Conservation (phyloP, 2,329 filamentous ascomycete genomes). For the Fusarium drepaniforme region DNA sequence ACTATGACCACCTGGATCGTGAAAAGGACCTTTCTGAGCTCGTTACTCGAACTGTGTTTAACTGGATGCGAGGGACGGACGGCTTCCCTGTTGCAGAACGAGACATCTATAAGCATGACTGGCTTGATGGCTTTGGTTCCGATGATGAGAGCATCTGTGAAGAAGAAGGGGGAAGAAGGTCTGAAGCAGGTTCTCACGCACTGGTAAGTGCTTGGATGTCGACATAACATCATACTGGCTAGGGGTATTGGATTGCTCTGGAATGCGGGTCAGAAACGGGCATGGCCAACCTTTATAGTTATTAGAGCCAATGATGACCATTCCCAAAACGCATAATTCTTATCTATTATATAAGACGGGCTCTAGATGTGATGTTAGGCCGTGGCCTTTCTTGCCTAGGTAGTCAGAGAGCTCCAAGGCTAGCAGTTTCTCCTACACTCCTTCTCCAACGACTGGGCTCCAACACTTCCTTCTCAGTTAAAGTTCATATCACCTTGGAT, state of each 20-base stretch:
- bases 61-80: slow-evolving; percentile 20
- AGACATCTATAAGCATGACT: slow-evolving; percentile 21
- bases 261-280: too few relatives aligned
- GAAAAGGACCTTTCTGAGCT: slow-evolving; percentile 20
- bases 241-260: too few relatives aligned
- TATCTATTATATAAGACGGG: background rate
- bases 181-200: background rate
- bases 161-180: background rate
- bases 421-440: background rate
- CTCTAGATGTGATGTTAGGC: background rate
- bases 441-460: background rate
- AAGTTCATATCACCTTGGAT: background rate
- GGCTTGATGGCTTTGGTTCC: slow-evolving; percentile 16
- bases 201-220: slow-evolving; percentile 5
- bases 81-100: slow-evolving; percentile 22
- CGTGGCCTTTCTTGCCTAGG: background rate
- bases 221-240: background rate
- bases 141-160: slow-evolving; percentile 16
- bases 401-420: background rate
- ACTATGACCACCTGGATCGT: slow-evolving; percentile 16
- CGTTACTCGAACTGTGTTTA: slow-evolving; percentile 16
- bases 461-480: background rate
- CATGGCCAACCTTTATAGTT: background rate
- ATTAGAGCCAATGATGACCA: background rate
- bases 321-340: too few relatives aligned